Conservation (phyloP, 1,284 basidiomycete genomes). For the Peniophora sp. region DNA sequence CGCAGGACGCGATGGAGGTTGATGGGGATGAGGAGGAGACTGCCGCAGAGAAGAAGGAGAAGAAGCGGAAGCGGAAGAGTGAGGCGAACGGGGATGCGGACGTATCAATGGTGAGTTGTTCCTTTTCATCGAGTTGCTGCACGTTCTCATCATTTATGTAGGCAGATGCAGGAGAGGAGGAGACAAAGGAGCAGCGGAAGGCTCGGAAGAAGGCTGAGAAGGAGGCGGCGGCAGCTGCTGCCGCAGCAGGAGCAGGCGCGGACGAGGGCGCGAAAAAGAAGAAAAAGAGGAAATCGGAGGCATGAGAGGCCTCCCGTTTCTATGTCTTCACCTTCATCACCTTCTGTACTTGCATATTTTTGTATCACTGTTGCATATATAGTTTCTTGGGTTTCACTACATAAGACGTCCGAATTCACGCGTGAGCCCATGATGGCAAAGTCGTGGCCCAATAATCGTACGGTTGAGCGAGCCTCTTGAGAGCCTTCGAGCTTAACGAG, state of each 20-base stretch:
- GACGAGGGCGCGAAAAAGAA: slow-evolving; percentile 52
- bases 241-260: slow-evolving; percentile 24
- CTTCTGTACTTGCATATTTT: slow-evolving; percentile 1
- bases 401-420: no score
- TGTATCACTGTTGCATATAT: no score
- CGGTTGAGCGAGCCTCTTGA: no score
- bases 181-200: slow-evolving; percentile 69
- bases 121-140: slow-evolving; percentile 7
- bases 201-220: slow-evolving; percentile 67
- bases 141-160: slow-evolving; percentile 1
- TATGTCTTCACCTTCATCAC: slow-evolving; percentile 2
- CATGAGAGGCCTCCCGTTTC: slow-evolving; percentile 17
- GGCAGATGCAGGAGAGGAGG: slow-evolving; percentile 25
- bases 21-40: slow-evolving; percentile 31
- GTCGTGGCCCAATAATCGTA: no score
- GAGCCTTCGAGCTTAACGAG: no score
- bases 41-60: slow-evolving; percentile 43
- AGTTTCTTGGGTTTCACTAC: no score
- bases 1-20: slow-evolving; percentile 30
- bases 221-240: slow-evolving; percentile 59
- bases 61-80: slow-evolving; percentile 57
- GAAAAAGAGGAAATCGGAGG: slow-evolving; percentile 67
- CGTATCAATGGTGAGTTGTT: slow-evolving; percentile 22
- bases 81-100: slow-evolving; percentile 24
- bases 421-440: no score